These are phyloP conservation scores for Trichoderma sp. DNA, from an alignment of 2,329 filamentous ascomycete species.

Conservation along the genomic window DNA sequence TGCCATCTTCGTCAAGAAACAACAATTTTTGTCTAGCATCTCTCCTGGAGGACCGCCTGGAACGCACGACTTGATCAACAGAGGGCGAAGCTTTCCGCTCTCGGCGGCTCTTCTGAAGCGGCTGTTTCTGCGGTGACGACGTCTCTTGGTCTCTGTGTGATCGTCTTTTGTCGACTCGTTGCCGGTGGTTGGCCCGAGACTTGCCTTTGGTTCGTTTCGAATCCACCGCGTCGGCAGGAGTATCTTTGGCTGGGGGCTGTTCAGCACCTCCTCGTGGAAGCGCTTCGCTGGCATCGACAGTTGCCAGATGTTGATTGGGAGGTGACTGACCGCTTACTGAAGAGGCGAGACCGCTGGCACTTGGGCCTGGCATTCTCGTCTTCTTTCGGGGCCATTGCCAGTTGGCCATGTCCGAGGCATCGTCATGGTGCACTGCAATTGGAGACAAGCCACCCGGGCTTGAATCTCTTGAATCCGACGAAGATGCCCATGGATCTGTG, in stretches of 20 bases:
- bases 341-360: no score
- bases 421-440: no score
- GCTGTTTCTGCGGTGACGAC: background rate
- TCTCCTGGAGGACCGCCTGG: background rate
- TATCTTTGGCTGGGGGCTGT: background rate
- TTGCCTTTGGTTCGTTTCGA: background rate
- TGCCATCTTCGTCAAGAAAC: background rate
- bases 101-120: background rate
- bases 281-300: background rate
- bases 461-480: no score
- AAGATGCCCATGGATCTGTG: no score
- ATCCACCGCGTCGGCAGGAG: background rate
- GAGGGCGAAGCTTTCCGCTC: background rate
- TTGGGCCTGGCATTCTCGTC: no score
- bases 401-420: no score
- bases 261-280: background rate
- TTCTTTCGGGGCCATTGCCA: no score
- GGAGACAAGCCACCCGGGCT: no score
- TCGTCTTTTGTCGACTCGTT: background rate
- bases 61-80: background rate
- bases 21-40: background rate
- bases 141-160: background rate
- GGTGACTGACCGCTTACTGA: background rate
- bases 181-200: background rate
- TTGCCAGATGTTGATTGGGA: background rate